Conservation (phyloP, 352 stramenopile species). For the Phytophthora sp. region DNA sequence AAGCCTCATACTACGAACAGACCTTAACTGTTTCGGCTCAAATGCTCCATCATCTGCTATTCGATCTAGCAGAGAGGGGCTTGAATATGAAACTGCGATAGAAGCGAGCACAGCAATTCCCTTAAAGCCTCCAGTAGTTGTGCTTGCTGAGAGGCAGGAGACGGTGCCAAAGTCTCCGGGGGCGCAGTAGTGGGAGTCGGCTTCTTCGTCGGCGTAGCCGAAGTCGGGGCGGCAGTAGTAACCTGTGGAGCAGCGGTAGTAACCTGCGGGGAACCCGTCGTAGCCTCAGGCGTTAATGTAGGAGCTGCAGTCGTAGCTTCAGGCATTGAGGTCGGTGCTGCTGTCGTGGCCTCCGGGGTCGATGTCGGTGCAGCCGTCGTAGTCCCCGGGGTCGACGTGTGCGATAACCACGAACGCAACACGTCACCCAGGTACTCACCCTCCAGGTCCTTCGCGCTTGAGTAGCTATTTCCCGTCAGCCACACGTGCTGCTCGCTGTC, state of each 20-base stretch:
- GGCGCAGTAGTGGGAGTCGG: neutral
- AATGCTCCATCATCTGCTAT: slow-evolving; percentile 1
- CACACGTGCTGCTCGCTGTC: slow-evolving; percentile 26
- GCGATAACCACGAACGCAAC: neutral
- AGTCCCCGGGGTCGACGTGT: neutral
- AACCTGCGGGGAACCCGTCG: too few relatives aligned
- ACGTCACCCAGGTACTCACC: neutral
- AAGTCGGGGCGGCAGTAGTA: too few relatives aligned
- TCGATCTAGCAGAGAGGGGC: slow-evolving; percentile 9
- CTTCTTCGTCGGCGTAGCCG: neutral
- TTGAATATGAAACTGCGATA: neutral
- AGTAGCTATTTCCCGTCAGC: slow-evolving; percentile 6
- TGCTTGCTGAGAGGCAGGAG: neutral
- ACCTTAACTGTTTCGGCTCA: neutral
- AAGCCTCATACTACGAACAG: neutral
- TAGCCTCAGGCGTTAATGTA: too few relatives aligned
- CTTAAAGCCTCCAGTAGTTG: neutral
- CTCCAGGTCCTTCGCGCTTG: neutral
- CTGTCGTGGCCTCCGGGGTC: too few relatives aligned
- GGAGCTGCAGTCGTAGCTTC: neutral
- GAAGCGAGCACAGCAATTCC: neutral
- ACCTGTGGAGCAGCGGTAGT: too few relatives aligned
- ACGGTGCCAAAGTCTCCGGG: neutral
- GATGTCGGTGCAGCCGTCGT: neutral
- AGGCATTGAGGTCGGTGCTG: too few relatives aligned